phyloP scores from a whole-genome alignment of 1,284 basidiomycete genomes.

The Austroboletus niveus region DNA sequence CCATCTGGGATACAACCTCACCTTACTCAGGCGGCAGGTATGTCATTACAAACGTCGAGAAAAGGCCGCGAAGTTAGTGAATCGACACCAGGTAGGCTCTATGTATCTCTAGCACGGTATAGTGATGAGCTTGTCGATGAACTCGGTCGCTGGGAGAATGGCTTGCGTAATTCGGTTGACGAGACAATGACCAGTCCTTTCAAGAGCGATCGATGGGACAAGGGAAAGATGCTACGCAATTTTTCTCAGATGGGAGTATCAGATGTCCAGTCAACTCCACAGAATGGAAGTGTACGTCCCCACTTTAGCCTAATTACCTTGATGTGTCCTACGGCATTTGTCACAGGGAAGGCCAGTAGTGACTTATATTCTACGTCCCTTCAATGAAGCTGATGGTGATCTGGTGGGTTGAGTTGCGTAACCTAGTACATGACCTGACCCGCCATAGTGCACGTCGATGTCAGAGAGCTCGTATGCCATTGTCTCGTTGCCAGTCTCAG shows the following conservation, averaged over 20 bases:
- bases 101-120: conserved; percentile 78
- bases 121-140: conserved; percentile 63
- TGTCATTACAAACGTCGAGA: conserved; percentile 46
- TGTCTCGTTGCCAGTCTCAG: background rate
- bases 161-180: conserved; percentile 45
- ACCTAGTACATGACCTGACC: conserved; percentile 30
- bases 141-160: conserved; percentile 59
- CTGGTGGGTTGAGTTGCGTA: conserved; percentile 41
- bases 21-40: conserved; percentile 55
- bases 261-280: conserved; percentile 11
- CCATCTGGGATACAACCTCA: conserved; percentile 47
- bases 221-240: conserved; percentile 70
- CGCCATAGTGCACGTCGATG: background rate
- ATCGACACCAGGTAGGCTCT: conserved; percentile 48
- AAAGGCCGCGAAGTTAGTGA: conserved; percentile 30
- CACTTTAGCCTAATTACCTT: background rate
- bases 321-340: background rate
- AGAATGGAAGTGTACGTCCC: conserved; percentile 19
- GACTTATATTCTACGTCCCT: conserved; percentile 43
- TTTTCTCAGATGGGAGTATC: conserved; percentile 61
- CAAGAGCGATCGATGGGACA: conserved; percentile 61
- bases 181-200: conserved; percentile 41
- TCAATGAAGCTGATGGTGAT: conserved; percentile 29
- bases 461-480: conserved; percentile 4
- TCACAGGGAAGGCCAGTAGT: conserved; percentile 41